Evolutionary conservation across 257 asterid genomes (phyloP).

Genomic region (Solanum sitiens): DNA sequence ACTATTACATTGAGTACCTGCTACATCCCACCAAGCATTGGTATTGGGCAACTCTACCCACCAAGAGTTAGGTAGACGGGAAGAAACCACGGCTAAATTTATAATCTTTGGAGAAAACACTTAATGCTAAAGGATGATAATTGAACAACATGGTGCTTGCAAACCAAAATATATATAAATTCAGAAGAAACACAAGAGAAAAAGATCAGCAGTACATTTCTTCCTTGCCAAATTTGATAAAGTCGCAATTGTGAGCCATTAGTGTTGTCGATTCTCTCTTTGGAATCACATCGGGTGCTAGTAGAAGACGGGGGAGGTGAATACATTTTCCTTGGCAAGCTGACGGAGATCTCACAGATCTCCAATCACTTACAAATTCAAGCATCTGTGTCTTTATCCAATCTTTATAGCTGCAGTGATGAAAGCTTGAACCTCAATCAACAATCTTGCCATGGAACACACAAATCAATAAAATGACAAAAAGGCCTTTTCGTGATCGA

Average conservation of each 20-base stretch:
- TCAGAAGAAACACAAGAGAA: neutral
- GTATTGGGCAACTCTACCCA: neutral
- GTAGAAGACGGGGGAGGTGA: constrained; percentile 11
- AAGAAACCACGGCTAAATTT: neutral
- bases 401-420: neutral
- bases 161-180: neutral
- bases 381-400: neutral
- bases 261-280: neutral
- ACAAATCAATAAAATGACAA: neutral
- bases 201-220: constrained; percentile 24
- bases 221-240: constrained; percentile 47
- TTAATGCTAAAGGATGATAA: neutral
- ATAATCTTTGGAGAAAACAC: neutral
- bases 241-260: constrained; percentile 19
- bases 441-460: neutral
- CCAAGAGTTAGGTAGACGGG: neutral
- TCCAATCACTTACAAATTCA: neutral
- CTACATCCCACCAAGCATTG: neutral
- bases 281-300: neutral
- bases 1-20: neutral
- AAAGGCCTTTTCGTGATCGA: neutral
- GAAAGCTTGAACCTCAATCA: neutral
- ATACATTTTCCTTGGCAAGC: constrained; percentile 13
- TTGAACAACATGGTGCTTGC: neutral
- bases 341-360: neutral